Percentiles rank a stretch among this genome's conserved stretches.
Evolutionary conservation across 176 grass and related monocot species (phyloP).

Genomic region (Bonia amplexicaulis): DNA sequence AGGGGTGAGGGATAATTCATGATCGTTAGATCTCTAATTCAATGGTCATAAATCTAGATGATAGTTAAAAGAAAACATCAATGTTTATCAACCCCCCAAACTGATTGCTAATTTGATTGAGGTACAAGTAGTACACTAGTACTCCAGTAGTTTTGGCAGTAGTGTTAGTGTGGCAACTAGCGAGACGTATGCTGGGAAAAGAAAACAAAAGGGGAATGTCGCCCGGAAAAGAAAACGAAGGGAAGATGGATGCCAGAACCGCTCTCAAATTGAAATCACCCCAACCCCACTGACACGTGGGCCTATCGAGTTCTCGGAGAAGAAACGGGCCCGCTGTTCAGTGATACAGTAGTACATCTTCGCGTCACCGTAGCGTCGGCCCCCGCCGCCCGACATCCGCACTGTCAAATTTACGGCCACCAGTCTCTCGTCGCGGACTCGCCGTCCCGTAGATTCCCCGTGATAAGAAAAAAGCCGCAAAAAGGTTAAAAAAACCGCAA

Average conservation of each 20-base stretch:
- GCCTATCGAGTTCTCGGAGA: fast-evolving
- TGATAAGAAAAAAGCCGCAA: neutral
- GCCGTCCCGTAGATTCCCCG: constrained; percentile 2
- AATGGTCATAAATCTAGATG: no score
- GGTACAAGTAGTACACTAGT: neutral
- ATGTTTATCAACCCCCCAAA: no score
- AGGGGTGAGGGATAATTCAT: no score
- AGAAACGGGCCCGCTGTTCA: fast-evolving
- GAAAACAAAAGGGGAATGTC: neutral
- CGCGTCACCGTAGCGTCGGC: neutral
- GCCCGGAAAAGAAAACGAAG: no score
- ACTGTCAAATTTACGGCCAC: constrained; percentile 23
- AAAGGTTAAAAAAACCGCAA: neutral
- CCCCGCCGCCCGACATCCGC: neutral
- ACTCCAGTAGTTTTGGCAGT: no score
- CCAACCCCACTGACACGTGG: neutral
- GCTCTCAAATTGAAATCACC: neutral
- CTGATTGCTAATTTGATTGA: neutral
- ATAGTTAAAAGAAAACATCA: no score
- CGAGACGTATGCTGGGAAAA: neutral
- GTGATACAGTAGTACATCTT: fast-evolving
- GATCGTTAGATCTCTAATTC: no score
- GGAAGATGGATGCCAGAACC: no score
- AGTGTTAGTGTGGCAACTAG: no score
- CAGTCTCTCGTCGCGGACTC: neutral